Evolutionary conservation across 2,329 filamentous ascomycete species (phyloP).

Genomic region (Helotiales sp.): DNA sequence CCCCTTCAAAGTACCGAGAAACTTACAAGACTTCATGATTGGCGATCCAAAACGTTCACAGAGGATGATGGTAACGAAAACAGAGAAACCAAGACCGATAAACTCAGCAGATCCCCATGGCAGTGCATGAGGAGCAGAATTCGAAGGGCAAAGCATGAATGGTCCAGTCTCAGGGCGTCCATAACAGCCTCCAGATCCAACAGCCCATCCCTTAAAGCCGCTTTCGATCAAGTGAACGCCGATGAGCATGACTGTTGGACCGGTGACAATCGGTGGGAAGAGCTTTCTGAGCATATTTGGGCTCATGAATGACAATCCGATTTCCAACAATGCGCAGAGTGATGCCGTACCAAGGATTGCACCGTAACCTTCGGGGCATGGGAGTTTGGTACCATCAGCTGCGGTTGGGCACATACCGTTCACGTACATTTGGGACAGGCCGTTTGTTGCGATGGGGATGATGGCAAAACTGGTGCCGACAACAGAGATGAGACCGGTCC

Average conservation of each 20-base stretch:
- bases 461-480: conserved; percentile 80
- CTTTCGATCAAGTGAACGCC: conserved; percentile 73
- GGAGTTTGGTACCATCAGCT: conserved; percentile 66
- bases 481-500: conserved; percentile 80
- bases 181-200: conserved; percentile 67
- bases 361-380: conserved; percentile 79
- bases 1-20: background rate
- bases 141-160: conserved; percentile 70
- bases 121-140: conserved; percentile 71
- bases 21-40: conserved; percentile 68
- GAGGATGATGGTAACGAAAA: conserved; percentile 79
- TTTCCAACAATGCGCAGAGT: conserved; percentile 70
- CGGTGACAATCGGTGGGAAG: conserved; percentile 80
- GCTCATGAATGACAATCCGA: conserved; percentile 76
- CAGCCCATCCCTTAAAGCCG: conserved; percentile 79
- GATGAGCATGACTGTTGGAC: conserved; percentile 74
- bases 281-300: conserved; percentile 70
- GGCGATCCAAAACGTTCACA: conserved; percentile 82
- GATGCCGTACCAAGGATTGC: conserved; percentile 73
- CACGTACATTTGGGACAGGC: conserved; percentile 75
- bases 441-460: conserved; percentile 74
- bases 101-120: conserved; percentile 82
- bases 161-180: conserved; percentile 52
- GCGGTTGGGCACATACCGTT: conserved; percentile 50
- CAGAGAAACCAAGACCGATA: conserved; percentile 78